Evolutionary conservation across 2,329 filamentous ascomycete genomes (phyloP), one percentile per base, ranked within the genome.

Genomic region (Aspergillus fumigatus): DNA sequence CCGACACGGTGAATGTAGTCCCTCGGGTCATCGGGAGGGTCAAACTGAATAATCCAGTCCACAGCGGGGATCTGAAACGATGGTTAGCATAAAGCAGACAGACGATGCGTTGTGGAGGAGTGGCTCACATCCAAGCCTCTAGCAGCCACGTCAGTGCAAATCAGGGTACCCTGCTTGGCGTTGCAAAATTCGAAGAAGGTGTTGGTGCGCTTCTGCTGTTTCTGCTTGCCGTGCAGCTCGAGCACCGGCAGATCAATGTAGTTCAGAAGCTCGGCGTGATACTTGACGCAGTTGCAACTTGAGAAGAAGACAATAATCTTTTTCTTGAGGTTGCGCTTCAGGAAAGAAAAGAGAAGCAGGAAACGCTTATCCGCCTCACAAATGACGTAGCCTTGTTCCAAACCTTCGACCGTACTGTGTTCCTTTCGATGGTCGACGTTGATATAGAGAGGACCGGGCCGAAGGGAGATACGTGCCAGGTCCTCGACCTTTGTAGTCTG

Each of bases 401-500:
- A 80, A 10, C 92, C 92, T 60, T 92, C 91, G 10, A 96, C 94
- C 0, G 94, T 99, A 69, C 88, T 92, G 76, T 90, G 89, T 74
- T 95, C 87, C 77, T 95, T 89, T 68, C 87, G 80, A 73, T 96
- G 85, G 70, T 97, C 93, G 57, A 99, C 94, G 70, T 97, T 97
- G 81, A 99, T 94, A 76, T 97, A 97, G 11, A 99, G 80, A 1
- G 94, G 94, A 2, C 93, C 92, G 0, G 91, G 88, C 38, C 92
- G 86, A 50, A 99, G 82, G 4, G 94, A 99, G 70, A 99, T 96
- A 61, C 94, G 84, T 1, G 94, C 94, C 54, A 99, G 82, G 75
- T 99, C 94, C 76, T 97, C 93, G 64, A 99, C 94, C 78, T 99
- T 97, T 55, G 93, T 97, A 3, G 94, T 99, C 75, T 97, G 94